Conservation (phyloP, 768 basidiomycete genomes). For the Peribolospora baueri region DNA sequence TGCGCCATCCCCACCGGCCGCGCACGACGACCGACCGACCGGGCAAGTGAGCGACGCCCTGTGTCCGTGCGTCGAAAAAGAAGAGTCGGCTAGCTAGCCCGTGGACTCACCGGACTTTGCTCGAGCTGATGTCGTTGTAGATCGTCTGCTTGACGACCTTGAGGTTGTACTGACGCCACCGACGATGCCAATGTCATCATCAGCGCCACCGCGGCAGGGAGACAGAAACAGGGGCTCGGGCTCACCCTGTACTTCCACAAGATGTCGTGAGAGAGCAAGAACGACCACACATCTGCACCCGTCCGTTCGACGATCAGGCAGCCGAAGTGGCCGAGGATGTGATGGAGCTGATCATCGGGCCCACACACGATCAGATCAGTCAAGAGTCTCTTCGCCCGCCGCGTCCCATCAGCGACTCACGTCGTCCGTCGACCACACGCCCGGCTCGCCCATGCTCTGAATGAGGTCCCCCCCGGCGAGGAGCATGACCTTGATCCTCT, state of each 20-base stretch:
- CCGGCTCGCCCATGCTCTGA: constrained; percentile 91
- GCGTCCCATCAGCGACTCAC: constrained; percentile 28
- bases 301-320: constrained; percentile 85
- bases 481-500: constrained; percentile 63
- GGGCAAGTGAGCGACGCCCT: not conserved
- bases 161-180: constrained; percentile 56
- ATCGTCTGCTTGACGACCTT: constrained; percentile 81
- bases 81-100: too few species aligned
- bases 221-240: constrained; percentile 21
- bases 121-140: constrained; percentile 90
- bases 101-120: constrained; percentile 34
- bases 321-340: constrained; percentile 85
- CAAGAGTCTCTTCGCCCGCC: not conserved
- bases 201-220: not conserved
- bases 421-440: constrained; percentile 87
- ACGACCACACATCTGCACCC: constrained; percentile 50
- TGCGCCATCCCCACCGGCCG: not conserved
- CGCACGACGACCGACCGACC: not conserved
- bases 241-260: constrained; percentile 24
- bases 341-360: constrained; percentile 42
- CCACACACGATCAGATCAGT: not conserved
- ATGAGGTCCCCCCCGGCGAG: constrained; percentile 96
- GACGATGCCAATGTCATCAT: constrained; percentile 12
- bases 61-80: too few species aligned
- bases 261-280: constrained; percentile 27